Conservation (phyloP, 495 filamentous ascomycete genomes). For the Daldinia concentrica region DNA sequence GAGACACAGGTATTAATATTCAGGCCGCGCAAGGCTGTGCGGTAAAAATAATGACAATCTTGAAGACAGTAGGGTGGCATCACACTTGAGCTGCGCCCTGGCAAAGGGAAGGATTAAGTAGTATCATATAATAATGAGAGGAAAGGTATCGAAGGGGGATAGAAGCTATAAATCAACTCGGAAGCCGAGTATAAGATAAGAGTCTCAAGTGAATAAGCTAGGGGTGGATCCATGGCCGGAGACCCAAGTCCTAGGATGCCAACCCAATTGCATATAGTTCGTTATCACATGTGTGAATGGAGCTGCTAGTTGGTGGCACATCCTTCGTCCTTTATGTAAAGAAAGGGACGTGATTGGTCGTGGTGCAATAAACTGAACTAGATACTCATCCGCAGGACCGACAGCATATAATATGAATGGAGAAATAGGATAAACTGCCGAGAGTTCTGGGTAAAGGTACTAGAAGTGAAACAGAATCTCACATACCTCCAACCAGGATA, state of each 20-base stretch:
- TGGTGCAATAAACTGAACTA: slow-evolving; percentile 43
- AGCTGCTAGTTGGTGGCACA: slow-evolving; percentile 26
- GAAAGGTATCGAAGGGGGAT: slow-evolving; percentile 25
- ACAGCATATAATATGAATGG: slow-evolving; percentile 47
- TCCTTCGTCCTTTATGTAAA: slow-evolving; percentile 28
- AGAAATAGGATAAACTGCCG: slow-evolving; percentile 51
- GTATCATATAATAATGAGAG: neutral
- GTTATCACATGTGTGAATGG: slow-evolving; percentile 43
- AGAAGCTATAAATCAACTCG: slow-evolving; percentile 37
- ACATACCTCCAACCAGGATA: slow-evolving; percentile 41
- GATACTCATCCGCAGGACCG: slow-evolving; percentile 57
- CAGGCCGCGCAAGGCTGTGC: slow-evolving; percentile 82
- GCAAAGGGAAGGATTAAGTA: slow-evolving; percentile 17
- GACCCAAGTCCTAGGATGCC: slow-evolving; percentile 27
- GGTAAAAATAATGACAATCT: slow-evolving; percentile 93
- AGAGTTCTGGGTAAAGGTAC: slow-evolving; percentile 43
- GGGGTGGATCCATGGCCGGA: slow-evolving; percentile 33
- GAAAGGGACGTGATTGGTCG: slow-evolving; percentile 51
- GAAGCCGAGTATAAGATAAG: slow-evolving; percentile 15
- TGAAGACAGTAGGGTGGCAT: slow-evolving; percentile 87
- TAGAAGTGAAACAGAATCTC: slow-evolving; percentile 30
- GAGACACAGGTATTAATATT: slow-evolving; percentile 81
- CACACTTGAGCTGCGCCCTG: slow-evolving; percentile 49
- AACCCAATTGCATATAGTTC: slow-evolving; percentile 31
- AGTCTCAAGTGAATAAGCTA: slow-evolving; percentile 12